Evolutionary conservation across 768 basidiomycete genomes (phyloP), one percentile per base, ranked within the genome.

Genomic region (Lyophyllum shimeji): DNA sequence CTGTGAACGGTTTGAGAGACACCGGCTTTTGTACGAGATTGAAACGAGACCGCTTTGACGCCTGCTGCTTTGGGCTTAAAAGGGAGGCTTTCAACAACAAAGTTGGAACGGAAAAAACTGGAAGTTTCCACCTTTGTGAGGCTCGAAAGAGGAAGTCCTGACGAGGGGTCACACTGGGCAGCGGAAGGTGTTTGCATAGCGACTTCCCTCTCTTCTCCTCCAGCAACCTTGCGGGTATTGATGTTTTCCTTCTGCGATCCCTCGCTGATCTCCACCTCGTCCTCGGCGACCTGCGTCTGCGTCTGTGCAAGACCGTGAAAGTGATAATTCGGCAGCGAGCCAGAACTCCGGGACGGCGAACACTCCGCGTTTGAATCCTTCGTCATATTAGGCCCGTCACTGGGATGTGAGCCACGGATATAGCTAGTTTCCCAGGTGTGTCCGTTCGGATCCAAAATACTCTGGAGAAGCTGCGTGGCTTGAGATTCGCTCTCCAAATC

Each of bases 221-320:
- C 46, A 40, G 15, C 37, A 24, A 34, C 23, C 20, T 29, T 50
- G 53, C 53, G 51, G 4, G 64, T 49, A 12, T 62, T 66, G 25
- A 76, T 69, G 56, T 81, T 82, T 68, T 84, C 84, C 65, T 83
- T 82, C 65, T 82, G 84, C 0, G 80, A 82, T 21, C 77, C 76
- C 52, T 72, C 76, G 31, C 68, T 68, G 1, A 55, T 52, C 2
- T 69, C 65, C 17, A 71, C 66, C 29, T 74, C 72, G 4, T 73
- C 70, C 27, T 68, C 70, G 8, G 68, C 48, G 13, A 65, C 58
- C 57, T 80, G 80, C 0, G 76, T 76, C 59, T 86, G 81, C 0
- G 82, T 79, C 62, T 85, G 82, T 1, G 82, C 82, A 18, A 87
- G 72, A 2, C 83, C 86, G 61, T 83, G 79, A 57, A 83, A 77